phyloP scores from a whole-genome alignment of 2,329 filamentous ascomycete species.

The Claviceps quebecensis region DNA sequence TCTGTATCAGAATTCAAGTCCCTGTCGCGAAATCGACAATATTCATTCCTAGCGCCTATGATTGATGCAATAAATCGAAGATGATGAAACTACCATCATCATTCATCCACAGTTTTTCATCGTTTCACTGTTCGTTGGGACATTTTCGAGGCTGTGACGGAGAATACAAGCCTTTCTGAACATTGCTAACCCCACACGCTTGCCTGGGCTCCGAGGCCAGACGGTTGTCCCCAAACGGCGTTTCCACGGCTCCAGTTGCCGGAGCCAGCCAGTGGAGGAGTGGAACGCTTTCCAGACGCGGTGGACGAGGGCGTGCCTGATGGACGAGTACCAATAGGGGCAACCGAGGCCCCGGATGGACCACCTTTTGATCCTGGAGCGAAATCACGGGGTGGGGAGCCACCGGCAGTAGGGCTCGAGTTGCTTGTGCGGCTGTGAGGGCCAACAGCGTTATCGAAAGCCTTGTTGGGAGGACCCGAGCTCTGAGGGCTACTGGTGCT shows the following conservation, averaged over 20 bases:
- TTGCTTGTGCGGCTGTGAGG: constrained; percentile 63
- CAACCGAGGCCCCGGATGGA: constrained; percentile 52
- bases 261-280: constrained; percentile 83
- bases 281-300: constrained; percentile 59
- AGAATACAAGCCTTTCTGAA: not conserved
- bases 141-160: not conserved
- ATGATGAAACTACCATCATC: not conserved
- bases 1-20: not conserved
- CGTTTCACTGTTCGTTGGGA: not conserved
- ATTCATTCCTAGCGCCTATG: constrained; percentile 4
- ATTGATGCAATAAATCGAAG: not conserved
- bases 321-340: constrained; percentile 86
- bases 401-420: constrained; percentile 60
- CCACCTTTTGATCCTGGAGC: constrained; percentile 38
- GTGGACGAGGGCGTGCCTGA: constrained; percentile 38
- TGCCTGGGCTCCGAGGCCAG: constrained; percentile 70
- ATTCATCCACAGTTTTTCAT: not conserved
- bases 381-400: constrained; percentile 60
- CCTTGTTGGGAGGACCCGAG: constrained; percentile 38
- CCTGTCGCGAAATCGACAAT: constrained; percentile 4
- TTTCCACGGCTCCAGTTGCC: constrained; percentile 68
- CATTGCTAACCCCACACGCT: constrained; percentile 76
- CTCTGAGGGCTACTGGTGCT: constrained; percentile 76
- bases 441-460: constrained; percentile 42
- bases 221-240: constrained; percentile 75